Evolutionary conservation across 1,284 basidiomycete genomes (phyloP), one percentile per base, ranked within the genome.

Genomic region (Ganoderma sinense): DNA sequence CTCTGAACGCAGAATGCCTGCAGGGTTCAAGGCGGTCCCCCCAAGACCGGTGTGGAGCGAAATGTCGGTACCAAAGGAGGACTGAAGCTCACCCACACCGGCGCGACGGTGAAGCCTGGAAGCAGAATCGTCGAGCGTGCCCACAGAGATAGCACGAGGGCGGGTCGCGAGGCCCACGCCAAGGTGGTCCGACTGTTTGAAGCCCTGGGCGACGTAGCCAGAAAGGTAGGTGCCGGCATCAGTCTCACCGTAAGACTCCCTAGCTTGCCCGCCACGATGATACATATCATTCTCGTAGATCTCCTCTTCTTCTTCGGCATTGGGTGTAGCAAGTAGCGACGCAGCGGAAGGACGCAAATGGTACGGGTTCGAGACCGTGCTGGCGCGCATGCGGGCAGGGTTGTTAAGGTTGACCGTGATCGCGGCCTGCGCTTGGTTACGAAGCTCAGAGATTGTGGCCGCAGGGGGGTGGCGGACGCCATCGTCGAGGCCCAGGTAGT

Each of bases 401-500:
- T 82, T 91, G 66, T 83, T 91, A 60, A 94, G 82, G 76, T 94
- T 94, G 58, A 91, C 92, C 41, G 93, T 92, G 76, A 97, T 95
- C 48, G 93, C 95, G 45, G 93, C 92, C 80, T 96, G 95, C 55
- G 94, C 93, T 80, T 96, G 95, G 74, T 88, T 94, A 73, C 93
- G 91, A 70, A 96, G 84, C 81, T 96, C 95, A 20, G 93, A 90
- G 71, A 96, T 90, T 63, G 93, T 95, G 13, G 94, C 95, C 4
- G 94, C 93, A 1, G 90, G 90, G 14, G 91, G 89, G 70, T 87
- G 88, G 67, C 88, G 86, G 74, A 86, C 86, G 1, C 77, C 84
- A 71, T 95, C 94, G 75, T 97, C 97, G 74, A 98, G 87, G 59
- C 97, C 97, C 65, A 98, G 92, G 80, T 98, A 98, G 81, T 97